Conservation (phyloP, 495 filamentous ascomycete species). For the Lepidopterella palustris region DNA sequence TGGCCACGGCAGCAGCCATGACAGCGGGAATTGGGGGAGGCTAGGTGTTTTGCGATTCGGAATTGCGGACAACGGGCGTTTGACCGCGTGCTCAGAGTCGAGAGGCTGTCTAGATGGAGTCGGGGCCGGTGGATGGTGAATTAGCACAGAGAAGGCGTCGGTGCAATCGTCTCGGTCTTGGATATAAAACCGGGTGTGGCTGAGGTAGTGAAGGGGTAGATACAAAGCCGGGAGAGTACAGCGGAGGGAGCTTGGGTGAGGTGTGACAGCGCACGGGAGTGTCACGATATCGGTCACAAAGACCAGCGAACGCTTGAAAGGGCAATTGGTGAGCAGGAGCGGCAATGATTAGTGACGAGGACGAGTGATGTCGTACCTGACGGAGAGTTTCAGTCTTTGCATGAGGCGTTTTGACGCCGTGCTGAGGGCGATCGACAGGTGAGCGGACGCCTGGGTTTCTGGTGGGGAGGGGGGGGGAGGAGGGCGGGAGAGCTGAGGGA, state of each 20-base stretch:
- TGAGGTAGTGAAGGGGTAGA: background rate
- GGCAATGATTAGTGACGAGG: background rate
- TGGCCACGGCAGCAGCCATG: conserved; percentile 35
- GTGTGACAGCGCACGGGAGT: background rate
- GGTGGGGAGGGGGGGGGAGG: background rate
- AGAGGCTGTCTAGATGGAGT: background rate
- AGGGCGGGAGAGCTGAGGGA: background rate
- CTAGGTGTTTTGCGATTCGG: background rate
- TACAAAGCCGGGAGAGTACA: background rate
- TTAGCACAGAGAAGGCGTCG: background rate
- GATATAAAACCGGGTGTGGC: background rate
- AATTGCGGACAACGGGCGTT: background rate
- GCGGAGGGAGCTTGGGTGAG: background rate
- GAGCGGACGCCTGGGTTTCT: too few relatives aligned
- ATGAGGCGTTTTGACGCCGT: background rate
- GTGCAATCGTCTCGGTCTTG: background rate
- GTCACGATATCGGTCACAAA: background rate
- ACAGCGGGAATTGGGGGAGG: background rate
- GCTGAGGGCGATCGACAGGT: background rate
- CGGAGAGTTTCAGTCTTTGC: background rate
- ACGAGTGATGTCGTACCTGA: background rate
- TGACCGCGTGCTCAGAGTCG: background rate
- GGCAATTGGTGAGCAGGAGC: background rate
- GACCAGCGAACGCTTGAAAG: background rate
- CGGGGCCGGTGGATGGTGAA: background rate